These are phyloP conservation scores for Fomitiporia mediterranea DNA, from an alignment of 1,284 basidiomycete species.

Conservation along the genomic window DNA sequence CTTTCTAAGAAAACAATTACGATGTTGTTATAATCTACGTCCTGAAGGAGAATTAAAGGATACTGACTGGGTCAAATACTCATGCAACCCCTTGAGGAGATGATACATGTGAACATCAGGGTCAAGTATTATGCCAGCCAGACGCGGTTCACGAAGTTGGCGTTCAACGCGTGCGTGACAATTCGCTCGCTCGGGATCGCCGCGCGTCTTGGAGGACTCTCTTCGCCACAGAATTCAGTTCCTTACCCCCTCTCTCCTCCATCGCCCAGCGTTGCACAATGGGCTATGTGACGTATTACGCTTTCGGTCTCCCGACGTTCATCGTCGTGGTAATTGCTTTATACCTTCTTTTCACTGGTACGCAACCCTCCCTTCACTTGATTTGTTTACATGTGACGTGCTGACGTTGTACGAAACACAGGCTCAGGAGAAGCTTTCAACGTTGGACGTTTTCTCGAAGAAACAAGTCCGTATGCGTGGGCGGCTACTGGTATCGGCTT, in stretches of 20 bases:
- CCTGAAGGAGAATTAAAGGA: constrained; percentile 26
- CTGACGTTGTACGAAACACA: constrained; percentile 29
- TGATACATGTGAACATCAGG: constrained; percentile 66
- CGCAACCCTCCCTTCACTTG: constrained; percentile 17
- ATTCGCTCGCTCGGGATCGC: not conserved
- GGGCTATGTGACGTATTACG: constrained; percentile 51
- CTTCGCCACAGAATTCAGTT: constrained; percentile 11
- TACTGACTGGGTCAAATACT: constrained; percentile 78
- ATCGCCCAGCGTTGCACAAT: constrained; percentile 26
- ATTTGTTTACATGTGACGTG: constrained; percentile 11
- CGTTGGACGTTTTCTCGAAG: constrained; percentile 87
- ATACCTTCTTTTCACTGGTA: constrained; percentile 86
- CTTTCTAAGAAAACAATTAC: constrained; percentile 48
- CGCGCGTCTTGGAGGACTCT: not conserved
- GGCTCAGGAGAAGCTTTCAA: constrained; percentile 90
- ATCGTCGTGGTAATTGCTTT: constrained; percentile 63
- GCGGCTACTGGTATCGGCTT: constrained; percentile 87
- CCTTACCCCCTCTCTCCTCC: not conserved
- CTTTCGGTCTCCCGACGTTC: constrained; percentile 65
- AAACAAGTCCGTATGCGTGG: constrained; percentile 93
- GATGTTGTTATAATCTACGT: not conserved
- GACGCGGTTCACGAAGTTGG: not conserved
- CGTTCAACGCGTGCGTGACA: not conserved
- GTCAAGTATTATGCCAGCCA: not conserved
- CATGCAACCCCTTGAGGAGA: constrained; percentile 83